Evolutionary conservation across 495 filamentous ascomycete genomes (phyloP).

Genomic region (Bombardia bombarda): DNA sequence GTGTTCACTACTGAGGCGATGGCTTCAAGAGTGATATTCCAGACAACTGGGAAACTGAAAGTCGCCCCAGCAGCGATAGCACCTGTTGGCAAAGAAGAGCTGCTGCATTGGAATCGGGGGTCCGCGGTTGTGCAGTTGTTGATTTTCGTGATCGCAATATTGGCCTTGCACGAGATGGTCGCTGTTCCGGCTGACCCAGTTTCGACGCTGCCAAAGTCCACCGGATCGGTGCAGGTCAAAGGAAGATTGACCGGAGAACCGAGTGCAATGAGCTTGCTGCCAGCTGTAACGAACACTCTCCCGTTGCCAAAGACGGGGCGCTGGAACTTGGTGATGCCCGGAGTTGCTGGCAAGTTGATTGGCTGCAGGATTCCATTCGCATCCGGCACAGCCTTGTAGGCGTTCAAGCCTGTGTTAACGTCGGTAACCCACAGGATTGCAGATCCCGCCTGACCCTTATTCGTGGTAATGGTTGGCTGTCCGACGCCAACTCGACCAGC

Average conservation of each 20-base stretch:
- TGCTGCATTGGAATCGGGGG: slow-evolving; percentile 26
- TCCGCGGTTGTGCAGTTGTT: slow-evolving; percentile 26
- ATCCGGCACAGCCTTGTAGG: slow-evolving; percentile 30
- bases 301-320: slow-evolving; percentile 42
- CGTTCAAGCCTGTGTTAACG: slow-evolving; percentile 26
- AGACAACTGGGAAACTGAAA: slow-evolving; percentile 33
- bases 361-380: slow-evolving; percentile 28
- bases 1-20: slow-evolving; percentile 25
- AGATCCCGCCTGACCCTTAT: slow-evolving; percentile 31
- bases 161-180: slow-evolving; percentile 25
- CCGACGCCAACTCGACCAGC: slow-evolving; percentile 35
- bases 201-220: slow-evolving; percentile 36
- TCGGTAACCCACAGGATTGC: slow-evolving; percentile 31
- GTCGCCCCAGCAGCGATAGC: slow-evolving; percentile 23
- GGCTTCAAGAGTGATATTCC: slow-evolving; percentile 28
- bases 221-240: slow-evolving; percentile 28
- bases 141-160: slow-evolving; percentile 20
- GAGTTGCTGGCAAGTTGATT: slow-evolving; percentile 30
- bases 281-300: slow-evolving; percentile 32
- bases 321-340: slow-evolving; percentile 37
- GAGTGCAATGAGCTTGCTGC: slow-evolving; percentile 28
- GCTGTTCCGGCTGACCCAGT: slow-evolving; percentile 20
- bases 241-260: slow-evolving; percentile 37
- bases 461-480: slow-evolving; percentile 30
- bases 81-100: slow-evolving; percentile 22